Base-by-base conservation (phyloP, 2,329 filamentous ascomycete genomes). In the Stemphylium vesicarium region DNA sequence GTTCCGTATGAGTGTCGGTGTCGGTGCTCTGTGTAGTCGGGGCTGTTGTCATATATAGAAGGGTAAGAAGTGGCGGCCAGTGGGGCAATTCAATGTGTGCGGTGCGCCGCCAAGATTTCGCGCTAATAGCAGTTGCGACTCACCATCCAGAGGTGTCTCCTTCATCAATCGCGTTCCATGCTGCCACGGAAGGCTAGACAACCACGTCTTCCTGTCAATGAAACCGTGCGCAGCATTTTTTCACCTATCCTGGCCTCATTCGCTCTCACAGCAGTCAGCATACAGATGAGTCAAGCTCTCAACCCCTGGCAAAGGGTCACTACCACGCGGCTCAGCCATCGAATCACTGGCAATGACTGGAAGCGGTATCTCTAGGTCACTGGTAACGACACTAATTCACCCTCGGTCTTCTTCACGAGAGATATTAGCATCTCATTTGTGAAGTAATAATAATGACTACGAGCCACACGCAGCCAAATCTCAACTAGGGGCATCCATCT, bases 21-120 rank as follows among this genome's bases (percentile, higher is more conserved):
- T 11, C 31, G 44, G 40, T 48, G 38, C 16, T 35, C n/a, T 33
- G 24, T 29, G 56, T 46, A 16, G 52, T 58, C 31, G 43, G 39
- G 45, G 42, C 40, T 22, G 45, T 39, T 33, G 38, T 53, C 52
- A 32, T 37, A 50, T 43, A 50, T 36, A 36, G 44, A 48, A 58
- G 51, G 43, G 48, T 38, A 39, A 48, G 45, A 54, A 50, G 55
- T 57, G 55, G 55, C 55, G 55, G 54, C 32, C 50, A 13, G 56
- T 59, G 56, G 56, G 56, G 56, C 56, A 59, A 52, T 59, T 59
- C 48, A 50, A 50, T 59, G 55, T 63, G 60, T 56, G 60, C 52
- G 52, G 40, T 55, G 47, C 52, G 55, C 56, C 48, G 60, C 60
- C 56, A 63, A 61, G 46, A 49, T 52, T 57, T 53, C 49, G 58